Base-by-base conservation (phyloP, 2,329 filamentous ascomycete species). In the Elsinoe necatrix region DNA sequence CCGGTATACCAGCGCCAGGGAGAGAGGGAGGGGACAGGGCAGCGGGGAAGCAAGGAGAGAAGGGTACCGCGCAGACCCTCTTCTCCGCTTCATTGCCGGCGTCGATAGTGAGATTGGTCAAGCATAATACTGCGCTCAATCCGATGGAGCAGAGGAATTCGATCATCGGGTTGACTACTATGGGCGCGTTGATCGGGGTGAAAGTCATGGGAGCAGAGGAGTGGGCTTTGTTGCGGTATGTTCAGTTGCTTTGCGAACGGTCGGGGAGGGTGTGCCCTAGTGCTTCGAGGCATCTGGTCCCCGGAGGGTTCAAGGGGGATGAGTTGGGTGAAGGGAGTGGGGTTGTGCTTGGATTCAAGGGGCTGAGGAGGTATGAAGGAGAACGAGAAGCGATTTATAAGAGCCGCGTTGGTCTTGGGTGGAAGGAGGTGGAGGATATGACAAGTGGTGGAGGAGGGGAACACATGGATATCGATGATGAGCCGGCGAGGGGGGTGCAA, bases 191-290 rank as follows among this genome's bases (percentile, higher is more conserved):
- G 12, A 74, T 76, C 42, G 68, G 72, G 14, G 85, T 96, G 63
- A 80, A 80, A 0, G 71, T 91, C 12, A 71, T 97, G 0, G 73
- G 77, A 8, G 64, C 78, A 16, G 70, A 79, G 1, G 78, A 84
- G 6, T 87, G 85, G 81, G 77, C 78, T 5, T 74, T 95, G 3
- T 75, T 97, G 4, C 78, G 79, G 57, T 82, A 92, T 60, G 67
- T 96, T 1, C 85, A 95, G 65, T 85, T 86, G 58, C 67, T 95
- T 48, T 63, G 67, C 54, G 64, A 68, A 45, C 66, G 69, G 60
- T 64, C 60, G 29, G 63, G 70, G 23, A 62, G 65, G 31, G 61
- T 69, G 6, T 65, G 63, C n/a, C 63, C 66, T 6, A 61, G 62
- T 45, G 63, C 61, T 1, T 57, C 57, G 11, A 29, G 58, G 37